Percentiles rank a stretch among this genome's conserved stretches.
phyloP scores from a whole-genome alignment of 2,329 filamentous ascomycete species.

The Paraconiothyrium sp. region DNA sequence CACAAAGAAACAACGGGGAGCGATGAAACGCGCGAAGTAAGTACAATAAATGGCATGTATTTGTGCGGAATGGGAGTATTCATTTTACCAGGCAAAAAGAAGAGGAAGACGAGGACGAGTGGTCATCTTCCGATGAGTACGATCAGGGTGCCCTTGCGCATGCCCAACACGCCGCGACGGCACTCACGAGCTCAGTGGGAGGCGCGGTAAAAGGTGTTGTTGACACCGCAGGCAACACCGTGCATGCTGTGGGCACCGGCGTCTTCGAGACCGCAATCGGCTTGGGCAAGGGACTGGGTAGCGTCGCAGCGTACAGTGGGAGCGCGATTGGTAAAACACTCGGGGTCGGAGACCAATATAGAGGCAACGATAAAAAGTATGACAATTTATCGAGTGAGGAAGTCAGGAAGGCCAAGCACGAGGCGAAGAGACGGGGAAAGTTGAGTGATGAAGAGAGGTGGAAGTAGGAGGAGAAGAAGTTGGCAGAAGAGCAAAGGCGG shows the following conservation, averaged over 20 bases:
- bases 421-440: not conserved
- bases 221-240: conserved; percentile 27
- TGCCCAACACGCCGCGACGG: conserved; percentile 22
- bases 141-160: conserved; percentile 3
- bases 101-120: not conserved
- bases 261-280: conserved; percentile 17
- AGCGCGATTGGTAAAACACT: conserved; percentile 14
- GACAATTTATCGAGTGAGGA: conserved; percentile 2
- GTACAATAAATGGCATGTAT: not conserved
- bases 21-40: conserved; percentile 14
- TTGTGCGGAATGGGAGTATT: not conserved
- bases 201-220: conserved; percentile 27
- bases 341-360: conserved; percentile 6
- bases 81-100: not conserved
- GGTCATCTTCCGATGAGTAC: conserved; percentile 3
- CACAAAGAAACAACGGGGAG: conserved; percentile 19
- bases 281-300: conserved; percentile 18
- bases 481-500: not conserved
- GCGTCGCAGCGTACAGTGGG: conserved; percentile 16
- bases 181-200: conserved; percentile 21
- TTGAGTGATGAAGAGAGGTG: conserved; percentile 2
- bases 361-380: conserved; percentile 1
- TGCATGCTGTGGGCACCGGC: conserved; percentile 22
- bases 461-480: not conserved
- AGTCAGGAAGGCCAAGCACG: conserved; percentile 6